These are phyloP conservation scores for Elsinoe australis DNA, from an alignment of 2,329 filamentous ascomycete species.

Conservation along the genomic window DNA sequence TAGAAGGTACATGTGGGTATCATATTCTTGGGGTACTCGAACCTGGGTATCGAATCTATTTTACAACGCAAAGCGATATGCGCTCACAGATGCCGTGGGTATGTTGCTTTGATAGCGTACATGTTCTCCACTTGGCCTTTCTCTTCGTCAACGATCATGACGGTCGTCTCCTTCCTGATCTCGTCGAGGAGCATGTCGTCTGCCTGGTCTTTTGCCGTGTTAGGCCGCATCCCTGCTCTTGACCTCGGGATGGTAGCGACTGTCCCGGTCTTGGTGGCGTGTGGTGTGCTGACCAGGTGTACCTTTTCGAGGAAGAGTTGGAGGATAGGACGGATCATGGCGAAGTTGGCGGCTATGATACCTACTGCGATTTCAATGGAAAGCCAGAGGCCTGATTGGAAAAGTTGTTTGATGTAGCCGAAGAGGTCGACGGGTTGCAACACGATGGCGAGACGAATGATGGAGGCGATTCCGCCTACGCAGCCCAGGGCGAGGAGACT, in stretches of 20 bases:
- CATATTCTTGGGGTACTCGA: too few species aligned
- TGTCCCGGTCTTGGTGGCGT: neutral
- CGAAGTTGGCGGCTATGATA: slow-evolving; percentile 30
- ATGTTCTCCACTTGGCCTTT: slow-evolving; percentile 1
- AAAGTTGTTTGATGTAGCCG: slow-evolving; percentile 24
- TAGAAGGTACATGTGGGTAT: too few species aligned
- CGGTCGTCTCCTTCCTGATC: slow-evolving; percentile 10
- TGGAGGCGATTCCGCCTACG: slow-evolving; percentile 10
- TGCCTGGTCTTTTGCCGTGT: neutral
- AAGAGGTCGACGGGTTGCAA: slow-evolving; percentile 19
- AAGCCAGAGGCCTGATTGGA: slow-evolving; percentile 26
- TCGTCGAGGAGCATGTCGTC: neutral
- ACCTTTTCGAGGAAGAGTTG: slow-evolving; percentile 14
- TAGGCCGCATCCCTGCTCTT: neutral
- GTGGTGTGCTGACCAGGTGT: neutral
- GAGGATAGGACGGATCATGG: slow-evolving; percentile 31
- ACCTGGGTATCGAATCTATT: neutral
- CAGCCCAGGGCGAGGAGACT: slow-evolving; percentile 10
- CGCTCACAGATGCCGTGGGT: slow-evolving; percentile 1
- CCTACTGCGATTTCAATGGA: slow-evolving; percentile 31
- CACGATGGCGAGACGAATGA: slow-evolving; percentile 2
- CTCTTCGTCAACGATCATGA: slow-evolving; percentile 9
- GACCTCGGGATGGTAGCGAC: neutral
- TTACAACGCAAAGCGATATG: neutral
- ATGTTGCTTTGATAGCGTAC: slow-evolving; percentile 1